phyloP scores from a whole-genome alignment of 2,329 filamentous ascomycete species.

The Didymella segeticola region DNA sequence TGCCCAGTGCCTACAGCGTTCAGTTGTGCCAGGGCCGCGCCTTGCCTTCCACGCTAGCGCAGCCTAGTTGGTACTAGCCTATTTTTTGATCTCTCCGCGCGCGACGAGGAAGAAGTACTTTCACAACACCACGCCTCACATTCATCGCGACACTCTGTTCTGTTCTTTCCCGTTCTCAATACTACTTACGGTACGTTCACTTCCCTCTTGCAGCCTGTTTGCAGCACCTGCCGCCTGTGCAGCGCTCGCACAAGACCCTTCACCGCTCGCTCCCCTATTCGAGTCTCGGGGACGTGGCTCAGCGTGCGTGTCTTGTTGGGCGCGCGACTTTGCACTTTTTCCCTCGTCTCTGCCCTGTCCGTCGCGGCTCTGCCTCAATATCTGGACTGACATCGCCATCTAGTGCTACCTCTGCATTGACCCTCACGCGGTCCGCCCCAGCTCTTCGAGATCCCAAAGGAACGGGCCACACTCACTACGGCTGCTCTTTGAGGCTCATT shows the following conservation, averaged over 20 bases:
- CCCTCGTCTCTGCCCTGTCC: constrained; percentile 18
- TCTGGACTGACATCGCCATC: constrained; percentile 39
- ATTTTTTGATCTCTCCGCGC: constrained; percentile 44
- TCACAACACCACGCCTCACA: constrained; percentile 42
- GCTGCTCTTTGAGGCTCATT: constrained; percentile 26
- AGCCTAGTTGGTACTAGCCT: constrained; percentile 15
- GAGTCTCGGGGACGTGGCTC: constrained; percentile 34
- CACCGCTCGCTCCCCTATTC: constrained; percentile 48
- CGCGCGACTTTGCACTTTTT: constrained; percentile 26
- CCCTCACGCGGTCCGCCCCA: constrained; percentile 47
- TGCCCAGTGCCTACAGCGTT: constrained; percentile 18
- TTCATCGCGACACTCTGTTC: constrained; percentile 39
- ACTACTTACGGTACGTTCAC: constrained; percentile 43
- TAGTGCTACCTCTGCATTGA: constrained; percentile 50
- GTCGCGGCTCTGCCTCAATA: constrained; percentile 24
- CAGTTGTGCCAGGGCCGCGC: constrained; percentile 11
- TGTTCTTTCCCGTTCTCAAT: constrained; percentile 28
- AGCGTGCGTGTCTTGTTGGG: constrained; percentile 38
- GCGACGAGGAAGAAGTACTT: constrained; percentile 46
- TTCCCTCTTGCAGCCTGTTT: constrained; percentile 18
- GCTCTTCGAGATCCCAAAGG: constrained; percentile 34
- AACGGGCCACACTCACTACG: constrained; percentile 40
- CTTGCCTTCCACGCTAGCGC: constrained; percentile 13
- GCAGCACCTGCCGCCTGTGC: constrained; percentile 29
- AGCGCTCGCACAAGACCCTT: constrained; percentile 30